Evolutionary conservation across 192 early-diverging fungal genomes (phyloP).

Genomic region (Coemansia erecta): DNA sequence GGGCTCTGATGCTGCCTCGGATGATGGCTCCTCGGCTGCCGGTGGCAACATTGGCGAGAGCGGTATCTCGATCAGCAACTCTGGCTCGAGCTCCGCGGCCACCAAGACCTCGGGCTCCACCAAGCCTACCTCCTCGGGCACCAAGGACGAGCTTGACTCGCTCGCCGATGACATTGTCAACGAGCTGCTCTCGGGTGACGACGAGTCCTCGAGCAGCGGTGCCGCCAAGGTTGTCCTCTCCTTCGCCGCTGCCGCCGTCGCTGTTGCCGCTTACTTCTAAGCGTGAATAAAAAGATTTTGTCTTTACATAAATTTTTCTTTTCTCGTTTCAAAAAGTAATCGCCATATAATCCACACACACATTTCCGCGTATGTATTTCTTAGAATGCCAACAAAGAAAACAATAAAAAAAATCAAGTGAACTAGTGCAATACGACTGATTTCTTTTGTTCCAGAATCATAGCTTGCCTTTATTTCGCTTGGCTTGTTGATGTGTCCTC

Average conservation of each 20-base stretch:
- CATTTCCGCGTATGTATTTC: too few species aligned
- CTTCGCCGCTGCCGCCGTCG: slow-evolving; percentile 27
- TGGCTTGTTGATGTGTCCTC: neutral
- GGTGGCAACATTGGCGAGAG: slow-evolving; percentile 2
- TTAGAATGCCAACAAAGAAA: slow-evolving; percentile 2
- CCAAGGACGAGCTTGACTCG: slow-evolving; percentile 2
- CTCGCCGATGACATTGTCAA: slow-evolving; percentile 5
- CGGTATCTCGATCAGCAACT: slow-evolving; percentile 8
- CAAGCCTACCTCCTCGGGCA: slow-evolving; percentile 8
- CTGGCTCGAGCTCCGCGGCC: neutral
- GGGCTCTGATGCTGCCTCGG: neutral
- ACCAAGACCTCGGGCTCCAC: neutral
- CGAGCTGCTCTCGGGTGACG: neutral
- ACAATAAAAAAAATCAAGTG: too few species aligned
- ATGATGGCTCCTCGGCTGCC: neutral
- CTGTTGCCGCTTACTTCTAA: slow-evolving; percentile 48
- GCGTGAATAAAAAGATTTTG: neutral
- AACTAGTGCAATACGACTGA: too few species aligned
- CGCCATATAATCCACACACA: too few species aligned
- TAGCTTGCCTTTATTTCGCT: slow-evolving; percentile 12
- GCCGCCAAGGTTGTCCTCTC: slow-evolving; percentile 21
- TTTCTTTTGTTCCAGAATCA: too few species aligned
- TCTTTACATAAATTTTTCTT: slow-evolving; percentile 5
- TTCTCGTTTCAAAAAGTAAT: too few species aligned
- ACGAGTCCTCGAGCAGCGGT: too few species aligned